A percentile compares a stretch with the other conserved stretches of the same genome.
Conservation (phyloP, 345 rosid species). For the Populus simonii region DNA sequence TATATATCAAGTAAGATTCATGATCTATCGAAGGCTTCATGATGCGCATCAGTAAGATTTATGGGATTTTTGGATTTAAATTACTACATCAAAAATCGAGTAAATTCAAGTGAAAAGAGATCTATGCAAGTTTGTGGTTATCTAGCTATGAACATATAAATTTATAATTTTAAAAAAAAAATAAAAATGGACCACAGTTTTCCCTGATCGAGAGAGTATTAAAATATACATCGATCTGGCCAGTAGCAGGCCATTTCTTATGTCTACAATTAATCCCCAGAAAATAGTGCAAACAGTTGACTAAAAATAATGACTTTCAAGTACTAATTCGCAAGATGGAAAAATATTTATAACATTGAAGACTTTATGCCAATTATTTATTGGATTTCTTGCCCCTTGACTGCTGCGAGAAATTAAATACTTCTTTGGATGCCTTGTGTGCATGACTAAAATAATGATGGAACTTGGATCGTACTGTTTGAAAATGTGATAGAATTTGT, state of each 20-base stretch:
- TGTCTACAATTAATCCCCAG: not conserved
- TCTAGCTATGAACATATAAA: not conserved
- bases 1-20: not conserved
- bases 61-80: not conserved
- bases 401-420: not conserved
- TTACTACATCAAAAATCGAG: not conserved
- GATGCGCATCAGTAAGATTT: not conserved
- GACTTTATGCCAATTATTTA: not conserved
- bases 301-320: not conserved
- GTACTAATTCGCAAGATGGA: not conserved
- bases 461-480: too few relatives aligned
- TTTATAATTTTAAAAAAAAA: not conserved
- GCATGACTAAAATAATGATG: not conserved
- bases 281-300: not conserved
- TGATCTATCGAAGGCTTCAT: not conserved
- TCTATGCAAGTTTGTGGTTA: too few relatives aligned
- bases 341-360: not conserved
- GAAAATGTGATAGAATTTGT: too few relatives aligned
- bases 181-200: not conserved
- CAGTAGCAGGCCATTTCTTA: not conserved
- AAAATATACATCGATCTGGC: not conserved
- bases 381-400: not conserved
- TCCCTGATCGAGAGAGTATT: not conserved
- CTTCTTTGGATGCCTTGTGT: conserved; percentile 5
- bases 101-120: too few relatives aligned